A percentile compares a stretch with the other conserved stretches of the same genome.
phyloP scores from a whole-genome alignment of 441 rosid genomes.

The Cnidoscolus chayamansa region DNA sequence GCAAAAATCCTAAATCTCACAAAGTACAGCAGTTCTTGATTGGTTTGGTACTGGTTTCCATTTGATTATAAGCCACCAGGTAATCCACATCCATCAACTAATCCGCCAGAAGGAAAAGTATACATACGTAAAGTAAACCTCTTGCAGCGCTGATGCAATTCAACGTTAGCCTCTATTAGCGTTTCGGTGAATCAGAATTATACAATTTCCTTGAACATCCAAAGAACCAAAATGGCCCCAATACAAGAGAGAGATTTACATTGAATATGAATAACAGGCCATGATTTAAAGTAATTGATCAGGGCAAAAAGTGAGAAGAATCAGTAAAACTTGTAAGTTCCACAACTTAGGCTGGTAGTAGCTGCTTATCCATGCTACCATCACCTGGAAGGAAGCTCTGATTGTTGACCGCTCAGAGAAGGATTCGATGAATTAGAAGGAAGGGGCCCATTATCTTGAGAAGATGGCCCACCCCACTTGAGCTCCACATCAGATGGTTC shows the following conservation, averaged over 20 bases:
- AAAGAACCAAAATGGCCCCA: constrained; percentile 13
- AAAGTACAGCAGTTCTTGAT: no score
- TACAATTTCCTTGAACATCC: constrained; percentile 9
- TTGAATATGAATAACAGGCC: constrained; percentile 24
- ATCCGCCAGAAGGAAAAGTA: neutral
- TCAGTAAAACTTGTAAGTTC: constrained; percentile 8
- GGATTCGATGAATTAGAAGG: constrained; percentile 54
- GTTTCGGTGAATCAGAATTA: constrained; percentile 12
- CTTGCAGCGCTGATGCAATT: neutral
- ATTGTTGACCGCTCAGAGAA: constrained; percentile 41
- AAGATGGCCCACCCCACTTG: constrained; percentile 42
- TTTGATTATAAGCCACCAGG: neutral
- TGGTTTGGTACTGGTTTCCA: no score
- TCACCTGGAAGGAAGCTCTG: constrained; percentile 45
- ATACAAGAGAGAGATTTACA: constrained; percentile 26
- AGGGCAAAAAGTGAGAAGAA: constrained; percentile 12
- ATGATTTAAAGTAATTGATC: constrained; percentile 10
- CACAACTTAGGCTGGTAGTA: constrained; percentile 6
- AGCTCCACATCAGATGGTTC: constrained; percentile 46
- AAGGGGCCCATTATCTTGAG: constrained; percentile 44
- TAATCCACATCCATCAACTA: neutral
- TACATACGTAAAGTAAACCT: constrained; percentile 5
- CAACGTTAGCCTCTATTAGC: constrained; percentile 16
- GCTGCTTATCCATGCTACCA: constrained; percentile 15
- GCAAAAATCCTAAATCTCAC: no score